Evolutionary conservation across 768 basidiomycete species (phyloP).

Genomic region (Pholiota microspora): DNA sequence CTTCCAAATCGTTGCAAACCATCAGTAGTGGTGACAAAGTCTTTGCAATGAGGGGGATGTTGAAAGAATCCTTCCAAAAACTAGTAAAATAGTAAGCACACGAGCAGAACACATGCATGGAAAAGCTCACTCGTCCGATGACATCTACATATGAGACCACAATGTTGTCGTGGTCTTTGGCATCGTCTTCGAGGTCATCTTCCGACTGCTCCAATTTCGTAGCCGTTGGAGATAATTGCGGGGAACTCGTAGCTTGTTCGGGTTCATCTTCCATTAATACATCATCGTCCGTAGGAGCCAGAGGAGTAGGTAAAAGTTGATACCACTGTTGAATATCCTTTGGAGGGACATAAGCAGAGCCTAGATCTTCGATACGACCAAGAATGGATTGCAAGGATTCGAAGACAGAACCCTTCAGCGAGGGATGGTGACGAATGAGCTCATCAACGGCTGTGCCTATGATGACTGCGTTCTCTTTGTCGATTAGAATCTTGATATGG

Average conservation of each 20-base stretch:
- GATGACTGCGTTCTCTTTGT: slow-evolving; percentile 89
- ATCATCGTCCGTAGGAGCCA: slow-evolving; percentile 29
- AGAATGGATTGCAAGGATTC: slow-evolving; percentile 72
- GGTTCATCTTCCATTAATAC: slow-evolving; percentile 50
- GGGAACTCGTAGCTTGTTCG: neutral
- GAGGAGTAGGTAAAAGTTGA: slow-evolving; percentile 37
- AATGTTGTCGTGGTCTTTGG: slow-evolving; percentile 68
- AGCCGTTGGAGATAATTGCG: slow-evolving; percentile 17
- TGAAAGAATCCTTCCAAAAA: slow-evolving; percentile 95
- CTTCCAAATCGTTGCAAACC: slow-evolving; percentile 73
- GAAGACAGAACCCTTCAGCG: slow-evolving; percentile 77
- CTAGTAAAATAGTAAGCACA: slow-evolving; percentile 35
- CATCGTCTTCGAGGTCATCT: slow-evolving; percentile 20
- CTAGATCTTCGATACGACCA: slow-evolving; percentile 71
- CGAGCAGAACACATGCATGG: neutral
- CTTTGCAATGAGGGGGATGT: slow-evolving; percentile 84
- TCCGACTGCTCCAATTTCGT: slow-evolving; percentile 15
- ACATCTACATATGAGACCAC: slow-evolving; percentile 80
- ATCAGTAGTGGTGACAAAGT: slow-evolving; percentile 77
- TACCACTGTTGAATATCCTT: slow-evolving; percentile 69
- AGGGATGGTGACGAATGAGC: slow-evolving; percentile 93
- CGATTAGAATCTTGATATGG: slow-evolving; percentile 80
- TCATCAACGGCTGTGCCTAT: slow-evolving; percentile 93
- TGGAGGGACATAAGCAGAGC: slow-evolving; percentile 54
- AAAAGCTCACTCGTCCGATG: slow-evolving; percentile 66